Evolutionary conservation across 495 filamentous ascomycete species (phyloP).

Genomic region (Lophiotrema nucula): DNA sequence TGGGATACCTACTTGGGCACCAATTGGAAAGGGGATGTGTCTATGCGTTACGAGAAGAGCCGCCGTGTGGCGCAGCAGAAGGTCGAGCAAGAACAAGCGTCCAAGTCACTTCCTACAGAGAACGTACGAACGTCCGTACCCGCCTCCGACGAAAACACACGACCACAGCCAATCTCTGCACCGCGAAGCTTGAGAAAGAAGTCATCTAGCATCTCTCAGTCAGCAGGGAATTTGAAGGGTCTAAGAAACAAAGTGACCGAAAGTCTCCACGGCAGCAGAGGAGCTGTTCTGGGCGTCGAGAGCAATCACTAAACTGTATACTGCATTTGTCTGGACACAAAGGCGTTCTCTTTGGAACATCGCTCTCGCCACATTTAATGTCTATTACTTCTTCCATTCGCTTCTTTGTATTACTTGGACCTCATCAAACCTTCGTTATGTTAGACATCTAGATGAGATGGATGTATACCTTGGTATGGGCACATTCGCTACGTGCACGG

Average conservation of each 20-base stretch:
- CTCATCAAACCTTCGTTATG: neutral
- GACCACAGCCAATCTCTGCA: constrained; percentile 11
- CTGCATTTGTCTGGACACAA: neutral
- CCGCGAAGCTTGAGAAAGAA: constrained; percentile 39
- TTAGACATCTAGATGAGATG: neutral
- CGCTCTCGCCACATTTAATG: too few relatives aligned
- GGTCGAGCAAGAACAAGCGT: constrained; percentile 24
- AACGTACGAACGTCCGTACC: constrained; percentile 1
- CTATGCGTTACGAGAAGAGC: constrained; percentile 48
- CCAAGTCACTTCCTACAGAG: constrained; percentile 7
- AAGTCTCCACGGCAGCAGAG: constrained; percentile 40
- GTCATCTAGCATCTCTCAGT: constrained; percentile 28
- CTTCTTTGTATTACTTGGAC: constrained; percentile 12
- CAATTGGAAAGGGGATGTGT: constrained; percentile 62
- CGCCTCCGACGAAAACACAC: constrained; percentile 9
- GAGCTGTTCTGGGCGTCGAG: constrained; percentile 36
- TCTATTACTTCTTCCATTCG: constrained; percentile 16
- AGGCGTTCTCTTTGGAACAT: too few relatives aligned
- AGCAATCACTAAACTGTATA: constrained; percentile 12
- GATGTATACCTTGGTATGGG: neutral
- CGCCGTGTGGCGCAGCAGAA: constrained; percentile 39
- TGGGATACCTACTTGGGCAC: constrained; percentile 76
- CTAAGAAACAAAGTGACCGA: constrained; percentile 44
- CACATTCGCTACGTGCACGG: constrained; percentile 6
- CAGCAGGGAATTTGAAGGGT: constrained; percentile 42